Percentiles rank a stretch among this genome's conserved stretches.
Evolutionary conservation across 192 early-diverging fungal genomes (phyloP).

Genomic region (Linnemannia schmuckeri): DNA sequence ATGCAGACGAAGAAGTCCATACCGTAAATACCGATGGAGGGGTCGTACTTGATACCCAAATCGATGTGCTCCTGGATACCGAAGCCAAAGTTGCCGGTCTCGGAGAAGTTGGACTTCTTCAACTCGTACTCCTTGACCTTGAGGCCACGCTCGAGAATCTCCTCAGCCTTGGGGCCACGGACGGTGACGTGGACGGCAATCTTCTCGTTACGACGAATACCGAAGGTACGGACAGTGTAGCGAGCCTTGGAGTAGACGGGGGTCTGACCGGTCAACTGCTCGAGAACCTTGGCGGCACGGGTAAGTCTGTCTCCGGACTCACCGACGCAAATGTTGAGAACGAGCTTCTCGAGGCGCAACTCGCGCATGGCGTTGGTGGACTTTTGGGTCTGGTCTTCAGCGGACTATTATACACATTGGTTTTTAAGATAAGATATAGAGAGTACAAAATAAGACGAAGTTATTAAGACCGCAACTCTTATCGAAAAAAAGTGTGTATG

Average conservation of each 20-base stretch:
- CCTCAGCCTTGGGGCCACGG: conserved; percentile 86
- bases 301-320: conserved; percentile 99
- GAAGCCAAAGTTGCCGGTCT: conserved; percentile 99
- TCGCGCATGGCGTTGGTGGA: conserved; percentile 94
- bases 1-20: conserved; percentile 99
- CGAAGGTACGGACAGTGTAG: conserved; percentile 99
- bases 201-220: conserved; percentile 99
- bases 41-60: conserved; percentile 99
- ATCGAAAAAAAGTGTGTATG: not conserved
- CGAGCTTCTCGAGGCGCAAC: conserved; percentile 99
- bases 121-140: conserved; percentile 99
- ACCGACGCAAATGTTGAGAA: conserved; percentile 99
- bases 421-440: conserved; percentile 24
- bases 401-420: conserved; percentile 58
- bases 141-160: conserved; percentile 99
- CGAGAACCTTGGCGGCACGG: conserved; percentile 99
- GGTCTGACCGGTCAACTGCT: conserved; percentile 99
- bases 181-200: conserved; percentile 99
- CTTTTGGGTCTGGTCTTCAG: conserved; percentile 76
- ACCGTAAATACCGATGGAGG: conserved; percentile 87
- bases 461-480: conserved; percentile 40
- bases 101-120: conserved; percentile 94
- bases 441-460: conserved; percentile 23
- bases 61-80: conserved; percentile 99
- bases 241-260: conserved; percentile 99